A percentile compares a stretch with the other conserved stretches of the same genome.
phyloP scores from a whole-genome alignment of 202 grass and related monocot species.

The Dendrocalamus latiflorus region DNA sequence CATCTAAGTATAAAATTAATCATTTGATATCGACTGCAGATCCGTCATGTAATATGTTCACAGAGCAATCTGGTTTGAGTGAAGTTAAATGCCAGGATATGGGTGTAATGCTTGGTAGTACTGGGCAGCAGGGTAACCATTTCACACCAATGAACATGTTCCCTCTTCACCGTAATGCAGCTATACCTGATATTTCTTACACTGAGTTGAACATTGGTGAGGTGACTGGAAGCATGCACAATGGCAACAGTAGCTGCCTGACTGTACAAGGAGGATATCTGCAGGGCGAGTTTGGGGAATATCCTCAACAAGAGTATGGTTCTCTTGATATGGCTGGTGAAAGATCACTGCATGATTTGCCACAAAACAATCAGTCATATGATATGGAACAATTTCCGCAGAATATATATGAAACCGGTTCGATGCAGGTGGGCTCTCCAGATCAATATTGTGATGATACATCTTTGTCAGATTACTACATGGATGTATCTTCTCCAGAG shows the following conservation, averaged over 20 bases:
- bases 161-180: constrained; percentile 21
- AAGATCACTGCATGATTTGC: constrained; percentile 27
- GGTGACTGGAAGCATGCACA: constrained; percentile 38
- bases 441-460: constrained; percentile 55
- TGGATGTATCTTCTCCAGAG: constrained; percentile 40
- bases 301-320: constrained; percentile 34
- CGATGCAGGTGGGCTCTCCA: constrained; percentile 35
- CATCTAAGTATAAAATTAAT: constrained; percentile 9
- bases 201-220: constrained; percentile 36
- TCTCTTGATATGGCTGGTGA: constrained; percentile 32
- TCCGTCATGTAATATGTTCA: constrained; percentile 26
- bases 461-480: constrained; percentile 43
- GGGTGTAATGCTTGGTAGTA: constrained; percentile 27
- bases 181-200: constrained; percentile 34
- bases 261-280: constrained; percentile 44
- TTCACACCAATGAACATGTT: constrained; percentile 20
- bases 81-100: constrained; percentile 28
- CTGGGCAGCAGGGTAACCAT: constrained; percentile 33
- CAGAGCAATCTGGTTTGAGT: constrained; percentile 48
- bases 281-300: constrained; percentile 23
- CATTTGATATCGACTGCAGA: constrained; percentile 39
- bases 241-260: constrained; percentile 41
- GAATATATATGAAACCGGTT: constrained; percentile 45
- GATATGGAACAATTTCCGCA: constrained; percentile 34
- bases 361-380: constrained; percentile 42